Evolutionary conservation across 495 filamentous ascomycete species (phyloP).

Genomic region (Neurospora africana): DNA sequence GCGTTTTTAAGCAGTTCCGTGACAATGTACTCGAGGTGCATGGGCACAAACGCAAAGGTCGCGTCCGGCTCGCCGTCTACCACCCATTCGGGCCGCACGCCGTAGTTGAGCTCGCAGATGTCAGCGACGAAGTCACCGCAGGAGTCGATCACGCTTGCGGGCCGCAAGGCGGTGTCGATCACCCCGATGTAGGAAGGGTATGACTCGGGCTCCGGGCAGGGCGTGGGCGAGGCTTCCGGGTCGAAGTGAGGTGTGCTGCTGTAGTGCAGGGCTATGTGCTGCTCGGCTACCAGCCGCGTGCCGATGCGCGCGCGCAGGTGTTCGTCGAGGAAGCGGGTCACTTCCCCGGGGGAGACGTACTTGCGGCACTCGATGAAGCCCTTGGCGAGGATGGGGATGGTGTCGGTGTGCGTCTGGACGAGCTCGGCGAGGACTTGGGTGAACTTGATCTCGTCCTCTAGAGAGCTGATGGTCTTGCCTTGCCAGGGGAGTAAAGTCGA

Average conservation of each 20-base stretch:
- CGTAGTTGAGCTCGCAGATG: constrained; percentile 93
- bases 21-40: constrained; percentile 93
- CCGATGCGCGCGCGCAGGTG: constrained; percentile 91
- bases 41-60: constrained; percentile 81
- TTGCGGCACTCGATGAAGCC: constrained; percentile 86
- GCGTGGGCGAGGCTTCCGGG: constrained; percentile 28
- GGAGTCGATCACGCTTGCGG: constrained; percentile 63
- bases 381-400: constrained; percentile 81
- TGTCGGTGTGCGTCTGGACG: constrained; percentile 85
- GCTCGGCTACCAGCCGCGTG: constrained; percentile 87
- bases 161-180: constrained; percentile 84
- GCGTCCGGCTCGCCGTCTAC: constrained; percentile 77
- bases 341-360: constrained; percentile 69
- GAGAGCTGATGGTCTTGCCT: constrained; percentile 58
- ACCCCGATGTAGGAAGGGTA: constrained; percentile 81
- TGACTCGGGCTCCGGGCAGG: constrained; percentile 27
- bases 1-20: constrained; percentile 96
- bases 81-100: constrained; percentile 67
- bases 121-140: constrained; percentile 88
- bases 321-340: constrained; percentile 85
- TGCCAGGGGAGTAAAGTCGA: constrained; percentile 81
- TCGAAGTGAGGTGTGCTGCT: constrained; percentile 61
- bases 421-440: constrained; percentile 87
- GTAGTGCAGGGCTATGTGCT: constrained; percentile 89
- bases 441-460: constrained; percentile 84